phyloP scores from a whole-genome alignment of 75 land plant species.

The Ceratopteris richardii region DNA sequence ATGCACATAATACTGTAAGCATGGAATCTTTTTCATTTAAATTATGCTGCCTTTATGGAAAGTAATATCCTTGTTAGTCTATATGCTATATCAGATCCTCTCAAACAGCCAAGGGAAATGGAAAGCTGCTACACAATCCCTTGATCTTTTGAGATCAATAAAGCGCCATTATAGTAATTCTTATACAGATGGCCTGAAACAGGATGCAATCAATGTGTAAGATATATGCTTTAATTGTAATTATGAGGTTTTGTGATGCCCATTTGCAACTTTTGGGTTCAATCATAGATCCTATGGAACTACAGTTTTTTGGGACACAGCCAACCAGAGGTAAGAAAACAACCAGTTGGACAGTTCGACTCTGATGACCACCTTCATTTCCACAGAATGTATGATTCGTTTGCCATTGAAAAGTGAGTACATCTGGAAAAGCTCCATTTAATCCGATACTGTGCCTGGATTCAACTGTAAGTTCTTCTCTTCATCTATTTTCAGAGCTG shows the following conservation, averaged over 20 bases:
- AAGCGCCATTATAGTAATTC: slow-evolving; percentile 68
- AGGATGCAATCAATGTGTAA: slow-evolving; percentile 73
- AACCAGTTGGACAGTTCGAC: slow-evolving; percentile 65
- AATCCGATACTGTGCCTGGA: too few relatives aligned
- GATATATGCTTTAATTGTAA: slow-evolving; percentile 4
- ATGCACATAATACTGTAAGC: slow-evolving; percentile 70
- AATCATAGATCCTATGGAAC: neutral
- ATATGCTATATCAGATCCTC: slow-evolving; percentile 16
- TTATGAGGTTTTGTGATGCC: neutral
- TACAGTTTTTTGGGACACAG: slow-evolving; percentile 70
- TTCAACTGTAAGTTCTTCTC: too few relatives aligned
- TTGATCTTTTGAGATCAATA: slow-evolving; percentile 60
- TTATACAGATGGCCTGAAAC: slow-evolving; percentile 76
- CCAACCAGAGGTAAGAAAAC: slow-evolving; percentile 56
- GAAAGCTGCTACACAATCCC: slow-evolving; percentile 69
- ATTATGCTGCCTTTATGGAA: neutral
- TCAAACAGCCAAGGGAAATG: slow-evolving; percentile 59
- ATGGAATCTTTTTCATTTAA: neutral
- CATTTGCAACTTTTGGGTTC: neutral
- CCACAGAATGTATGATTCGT: neutral
- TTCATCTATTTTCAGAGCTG: too few relatives aligned
- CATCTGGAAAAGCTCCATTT: too few relatives aligned
- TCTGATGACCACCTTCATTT: slow-evolving; percentile 41
- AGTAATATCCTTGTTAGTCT: neutral
- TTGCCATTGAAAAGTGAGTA: neutral